phyloP scores from a whole-genome alignment of 441 rosid species.

The Breynia disticha region DNA sequence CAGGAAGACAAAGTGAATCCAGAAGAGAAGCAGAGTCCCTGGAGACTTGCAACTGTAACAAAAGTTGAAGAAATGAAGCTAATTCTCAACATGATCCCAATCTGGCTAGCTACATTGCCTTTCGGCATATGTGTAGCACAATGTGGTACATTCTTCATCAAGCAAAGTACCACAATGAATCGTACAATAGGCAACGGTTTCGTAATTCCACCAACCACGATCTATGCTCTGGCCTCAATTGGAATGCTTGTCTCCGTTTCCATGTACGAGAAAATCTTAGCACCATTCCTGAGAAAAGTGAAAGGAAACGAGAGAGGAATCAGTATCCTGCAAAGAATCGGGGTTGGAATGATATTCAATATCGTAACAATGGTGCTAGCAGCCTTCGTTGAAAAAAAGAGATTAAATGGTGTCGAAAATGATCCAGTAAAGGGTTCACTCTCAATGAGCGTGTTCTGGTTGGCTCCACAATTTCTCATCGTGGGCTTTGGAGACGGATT shows the following conservation, averaged over 20 bases:
- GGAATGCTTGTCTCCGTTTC: conserved; percentile 52
- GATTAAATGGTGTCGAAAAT: too few species aligned
- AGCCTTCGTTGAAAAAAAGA: conserved; percentile 58
- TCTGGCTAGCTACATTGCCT: conserved; percentile 63
- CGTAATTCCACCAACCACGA: conserved; percentile 61
- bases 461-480: conserved; percentile 59
- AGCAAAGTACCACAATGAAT: conserved; percentile 54
- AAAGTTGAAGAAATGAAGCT: conserved; percentile 77
- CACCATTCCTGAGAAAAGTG: conserved; percentile 39
- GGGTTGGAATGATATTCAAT: conserved; percentile 72
- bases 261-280: conserved; percentile 56
- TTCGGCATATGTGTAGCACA: conserved; percentile 70
- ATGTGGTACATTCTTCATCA: conserved; percentile 75
- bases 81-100: conserved; percentile 69
- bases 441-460: conserved; percentile 65
- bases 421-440: conserved; percentile 23
- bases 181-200: conserved; percentile 34
- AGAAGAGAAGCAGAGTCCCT: conserved; percentile 23
- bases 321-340: conserved; percentile 73
- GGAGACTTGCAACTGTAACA: conserved; percentile 76
- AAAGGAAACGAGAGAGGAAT: conserved; percentile 73
- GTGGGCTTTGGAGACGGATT: conserved; percentile 60
- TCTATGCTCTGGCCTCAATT: conserved; percentile 44
- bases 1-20: conserved; percentile 24
- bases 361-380: conserved; percentile 50